A percentile compares a stretch with the other conserved stretches of the same genome.
phyloP scores from a whole-genome alignment of 2,329 filamentous ascomycete species.

The Cytospora leucostoma region DNA sequence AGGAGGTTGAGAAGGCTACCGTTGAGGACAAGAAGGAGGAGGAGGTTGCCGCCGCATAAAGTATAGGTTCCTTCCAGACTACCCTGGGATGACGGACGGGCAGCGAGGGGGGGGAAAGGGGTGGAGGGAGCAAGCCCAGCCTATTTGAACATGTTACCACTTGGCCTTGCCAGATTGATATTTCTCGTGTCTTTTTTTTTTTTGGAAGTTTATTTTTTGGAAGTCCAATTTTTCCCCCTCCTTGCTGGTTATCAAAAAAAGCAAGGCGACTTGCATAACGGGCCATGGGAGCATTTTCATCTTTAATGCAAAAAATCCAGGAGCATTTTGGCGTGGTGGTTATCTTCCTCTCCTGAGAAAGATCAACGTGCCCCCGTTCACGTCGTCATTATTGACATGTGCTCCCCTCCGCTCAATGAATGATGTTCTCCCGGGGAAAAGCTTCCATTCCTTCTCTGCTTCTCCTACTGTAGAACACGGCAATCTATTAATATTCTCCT shows the following conservation, averaged over 20 bases:
- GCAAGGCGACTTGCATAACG: constrained; percentile 13
- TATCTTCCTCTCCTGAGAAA: neutral
- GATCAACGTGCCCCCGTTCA: neutral
- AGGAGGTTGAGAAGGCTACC: constrained; percentile 53
- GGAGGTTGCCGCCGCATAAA: constrained; percentile 31
- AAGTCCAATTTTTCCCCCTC: neutral
- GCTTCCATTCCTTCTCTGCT: too few species aligned
- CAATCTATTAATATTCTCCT: too few species aligned
- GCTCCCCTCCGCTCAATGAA: neutral
- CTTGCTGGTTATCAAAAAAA: neutral
- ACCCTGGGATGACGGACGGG: neutral
- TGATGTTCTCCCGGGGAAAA: too few species aligned
- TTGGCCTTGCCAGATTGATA: neutral
- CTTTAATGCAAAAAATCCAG: neutral
- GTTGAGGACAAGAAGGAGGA: constrained; percentile 55
- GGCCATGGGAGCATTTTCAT: neutral
- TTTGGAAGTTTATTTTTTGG: neutral
- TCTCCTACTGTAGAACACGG: too few species aligned
- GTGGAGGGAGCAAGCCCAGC: neutral
- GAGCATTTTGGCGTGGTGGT: neutral
- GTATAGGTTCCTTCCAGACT: neutral
- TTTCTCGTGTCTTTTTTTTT: neutral
- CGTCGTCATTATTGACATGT: neutral
- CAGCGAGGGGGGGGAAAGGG: neutral
- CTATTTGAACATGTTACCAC: neutral